Base-by-base conservation (phyloP, 148 eudicot genomes). In the Polygonum aviculare region DNA sequence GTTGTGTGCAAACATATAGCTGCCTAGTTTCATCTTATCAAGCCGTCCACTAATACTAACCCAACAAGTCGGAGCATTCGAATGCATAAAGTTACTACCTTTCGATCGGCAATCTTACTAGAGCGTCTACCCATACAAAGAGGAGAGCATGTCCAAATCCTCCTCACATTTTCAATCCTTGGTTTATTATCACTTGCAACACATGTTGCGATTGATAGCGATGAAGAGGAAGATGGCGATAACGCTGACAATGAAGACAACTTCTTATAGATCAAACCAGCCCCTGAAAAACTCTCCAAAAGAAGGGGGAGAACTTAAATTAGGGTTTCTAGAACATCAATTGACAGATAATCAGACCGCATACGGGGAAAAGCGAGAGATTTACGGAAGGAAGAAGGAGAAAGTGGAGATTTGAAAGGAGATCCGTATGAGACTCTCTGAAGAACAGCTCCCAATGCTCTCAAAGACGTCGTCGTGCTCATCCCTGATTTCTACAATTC, bases 81-180 rank as follows among this genome's bases (percentile, higher is more conserved):
- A 26, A 26, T 26, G 31, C 31, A 26, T 26, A 60, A 47, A 76
- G 21, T 7, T 4, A 5, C 60, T 44, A 76, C 48, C 98, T 94
- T 94, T 83, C 98, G 84, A 26, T 82, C 86, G 11, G 98, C 98
- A 75, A 94, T 94, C 83, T 92, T 92, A 83, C 86, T 75, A 36
- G 98, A 89, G 18, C 98, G 89, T 49, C 98, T 81, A 72, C 98
- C 98, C 98, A 94, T 94, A 79, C 86, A 90, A 71, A 94, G 87
- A 70, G 96, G 92, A 26, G 85, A 75, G 57, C 47, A 86, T 78
- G 92, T 94, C 85, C 86, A 84, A 76, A 94, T 87, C 84, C 63
- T 92, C 80, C 97, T 89, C 35, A 67, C 80, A n/a, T 75, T 75
- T 77, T 36, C 38, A 21, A 78, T 55, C 40, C 80, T 47, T 7